These are phyloP conservation scores for Chaetoscypha palmicola DNA, from an alignment of 2,329 filamentous ascomycete genomes.

Conservation along the genomic window DNA sequence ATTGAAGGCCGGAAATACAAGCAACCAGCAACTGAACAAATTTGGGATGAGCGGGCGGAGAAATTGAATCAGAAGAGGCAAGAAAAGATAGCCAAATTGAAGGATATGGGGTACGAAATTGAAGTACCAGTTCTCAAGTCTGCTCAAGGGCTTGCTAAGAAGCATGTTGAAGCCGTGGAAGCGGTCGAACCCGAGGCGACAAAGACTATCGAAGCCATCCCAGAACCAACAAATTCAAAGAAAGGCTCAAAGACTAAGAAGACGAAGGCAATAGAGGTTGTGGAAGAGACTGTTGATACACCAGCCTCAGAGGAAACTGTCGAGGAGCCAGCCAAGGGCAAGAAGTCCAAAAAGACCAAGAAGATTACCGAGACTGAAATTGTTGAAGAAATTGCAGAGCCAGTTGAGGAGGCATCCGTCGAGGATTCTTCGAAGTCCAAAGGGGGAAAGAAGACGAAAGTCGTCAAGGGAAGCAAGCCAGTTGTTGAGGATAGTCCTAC, in stretches of 20 bases:
- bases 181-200: conserved; percentile 22
- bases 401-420: background rate
- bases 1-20: conserved; percentile 71
- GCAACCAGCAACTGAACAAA: conserved; percentile 62
- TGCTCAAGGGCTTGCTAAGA: conserved; percentile 45
- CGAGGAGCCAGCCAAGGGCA: conserved; percentile 29
- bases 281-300: conserved; percentile 4
- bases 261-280: conserved; percentile 10
- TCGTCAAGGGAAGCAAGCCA: too few relatives aligned
- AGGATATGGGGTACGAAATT: conserved; percentile 78
- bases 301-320: background rate
- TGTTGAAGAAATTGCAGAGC: background rate
- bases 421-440: too few relatives aligned
- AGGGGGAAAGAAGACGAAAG: too few relatives aligned
- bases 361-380: conserved; percentile 10
- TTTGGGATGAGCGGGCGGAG: conserved; percentile 71
- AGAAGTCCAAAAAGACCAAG: conserved; percentile 36
- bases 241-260: conserved; percentile 6
- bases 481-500: too few relatives aligned
- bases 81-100: conserved; percentile 65
- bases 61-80: conserved; percentile 66
- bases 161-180: conserved; percentile 21
- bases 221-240: conserved; percentile 29
- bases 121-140: conserved; percentile 65
- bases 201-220: conserved; percentile 18